These are phyloP conservation scores for Amanita muscaria DNA, from an alignment of 768 basidiomycete genomes.

Conservation along the genomic window DNA sequence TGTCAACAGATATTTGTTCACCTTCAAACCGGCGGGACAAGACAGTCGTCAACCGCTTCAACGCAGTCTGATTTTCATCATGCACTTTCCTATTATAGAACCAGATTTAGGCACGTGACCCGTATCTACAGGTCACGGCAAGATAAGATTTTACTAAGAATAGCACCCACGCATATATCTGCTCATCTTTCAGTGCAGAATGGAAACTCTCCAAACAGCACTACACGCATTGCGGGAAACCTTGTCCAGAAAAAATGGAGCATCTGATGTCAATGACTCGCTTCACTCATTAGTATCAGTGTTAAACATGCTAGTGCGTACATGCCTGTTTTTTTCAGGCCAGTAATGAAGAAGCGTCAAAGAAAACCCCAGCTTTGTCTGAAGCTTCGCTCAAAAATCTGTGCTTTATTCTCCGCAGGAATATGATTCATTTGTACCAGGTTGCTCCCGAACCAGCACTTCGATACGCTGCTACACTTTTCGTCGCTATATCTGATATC, in stretches of 20 bases:
- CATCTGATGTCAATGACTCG: not conserved
- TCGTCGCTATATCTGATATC: constrained; percentile 31
- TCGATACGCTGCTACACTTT: constrained; percentile 31
- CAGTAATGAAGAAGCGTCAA: no score
- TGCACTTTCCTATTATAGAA: no score
- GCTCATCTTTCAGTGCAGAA: not conserved
- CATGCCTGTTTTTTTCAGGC: not conserved
- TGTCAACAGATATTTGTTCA: not conserved
- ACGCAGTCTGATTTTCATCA: no score
- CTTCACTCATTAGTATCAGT: not conserved
- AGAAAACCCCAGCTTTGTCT: constrained; percentile 34
- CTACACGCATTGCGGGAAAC: not conserved
- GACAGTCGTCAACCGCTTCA: not conserved
- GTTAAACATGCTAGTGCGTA: not conserved
- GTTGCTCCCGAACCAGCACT: constrained; percentile 30
- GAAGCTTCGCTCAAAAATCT: constrained; percentile 29
- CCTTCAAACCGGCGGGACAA: constrained; percentile 4
- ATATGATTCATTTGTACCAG: constrained; percentile 37
- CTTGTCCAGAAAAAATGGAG: not conserved
- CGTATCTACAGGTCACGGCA: not conserved
- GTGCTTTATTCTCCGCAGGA: constrained; percentile 30
- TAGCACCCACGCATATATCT: constrained; percentile 7
- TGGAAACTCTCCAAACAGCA: not conserved
- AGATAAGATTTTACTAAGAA: not conserved
- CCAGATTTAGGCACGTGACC: no score